Evolutionary conservation across 2,329 filamentous ascomycete species (phyloP).

Genomic region (Lasiodiplodia hormozganensis): DNA sequence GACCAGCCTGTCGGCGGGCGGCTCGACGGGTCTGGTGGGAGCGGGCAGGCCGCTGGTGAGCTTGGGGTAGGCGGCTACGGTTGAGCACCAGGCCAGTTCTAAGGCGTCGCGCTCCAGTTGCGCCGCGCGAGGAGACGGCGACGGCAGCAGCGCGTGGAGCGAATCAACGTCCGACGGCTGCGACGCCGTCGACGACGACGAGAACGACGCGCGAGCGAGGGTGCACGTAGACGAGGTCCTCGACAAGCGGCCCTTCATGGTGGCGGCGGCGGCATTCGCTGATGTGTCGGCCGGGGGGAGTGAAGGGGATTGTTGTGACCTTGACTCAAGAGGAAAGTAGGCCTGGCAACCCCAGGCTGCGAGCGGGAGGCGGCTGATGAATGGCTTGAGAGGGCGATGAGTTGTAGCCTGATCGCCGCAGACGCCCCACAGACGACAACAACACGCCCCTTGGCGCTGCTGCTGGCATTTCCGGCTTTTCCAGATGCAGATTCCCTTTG

Average conservation of each 20-base stretch:
- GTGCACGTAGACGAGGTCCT: slow-evolving; percentile 16
- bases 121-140: background rate
- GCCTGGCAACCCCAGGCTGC: slow-evolving; percentile 13
- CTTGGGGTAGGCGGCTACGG: slow-evolving; percentile 21
- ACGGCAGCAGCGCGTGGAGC: background rate
- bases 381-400: slow-evolving; percentile 15
- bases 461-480: background rate
- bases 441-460: slow-evolving; percentile 13
- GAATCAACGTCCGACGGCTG: slow-evolving; percentile 4
- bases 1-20: slow-evolving; percentile 2
- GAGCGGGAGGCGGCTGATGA: slow-evolving; percentile 10
- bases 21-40: background rate
- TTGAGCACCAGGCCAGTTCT: slow-evolving; percentile 12
- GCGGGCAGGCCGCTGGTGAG: background rate
- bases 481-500: background rate
- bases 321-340: slow-evolving; percentile 22
- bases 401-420: slow-evolving; percentile 25
- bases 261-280: background rate
- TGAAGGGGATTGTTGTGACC: background rate
- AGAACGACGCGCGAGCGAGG: background rate
- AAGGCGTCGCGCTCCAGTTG: background rate
- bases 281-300: slow-evolving; percentile 1
- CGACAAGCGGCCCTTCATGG: slow-evolving; percentile 18
- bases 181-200: background rate
- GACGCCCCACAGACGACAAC: slow-evolving; percentile 6